phyloP scores from a whole-genome alignment of 306 rosid genomes.

The Malus sieversii region DNA sequence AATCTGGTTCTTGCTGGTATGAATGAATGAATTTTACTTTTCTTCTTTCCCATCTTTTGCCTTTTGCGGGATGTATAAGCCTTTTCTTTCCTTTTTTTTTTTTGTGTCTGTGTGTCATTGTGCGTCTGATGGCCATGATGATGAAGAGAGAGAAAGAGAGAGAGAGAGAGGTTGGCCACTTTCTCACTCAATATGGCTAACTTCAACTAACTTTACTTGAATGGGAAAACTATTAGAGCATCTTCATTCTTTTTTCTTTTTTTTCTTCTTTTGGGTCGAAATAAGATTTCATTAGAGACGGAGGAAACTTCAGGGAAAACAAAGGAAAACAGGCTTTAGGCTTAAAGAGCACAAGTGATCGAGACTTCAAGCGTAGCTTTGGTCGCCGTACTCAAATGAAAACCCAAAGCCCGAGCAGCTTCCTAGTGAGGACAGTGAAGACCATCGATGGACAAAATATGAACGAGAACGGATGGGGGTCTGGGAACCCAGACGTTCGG shows the following conservation, averaged over 20 bases:
- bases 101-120: not conserved
- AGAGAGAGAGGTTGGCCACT: constrained; percentile 50
- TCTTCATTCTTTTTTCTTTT: too few species aligned
- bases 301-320: too few species aligned
- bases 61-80: constrained; percentile 52
- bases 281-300: not conserved
- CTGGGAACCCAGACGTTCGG: too few species aligned
- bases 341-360: too few species aligned
- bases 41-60: constrained; percentile 48
- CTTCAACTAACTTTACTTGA: constrained; percentile 89
- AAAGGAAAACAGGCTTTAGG: too few species aligned
- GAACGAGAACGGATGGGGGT: too few species aligned
- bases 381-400: too few species aligned
- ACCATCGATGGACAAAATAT: too few species aligned
- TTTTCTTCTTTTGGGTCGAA: too few species aligned
- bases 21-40: constrained; percentile 28
- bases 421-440: too few species aligned
- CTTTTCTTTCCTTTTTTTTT: constrained; percentile 26
- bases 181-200: constrained; percentile 81
- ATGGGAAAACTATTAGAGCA: constrained; percentile 59
- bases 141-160: constrained; percentile 25
- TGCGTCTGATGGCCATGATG: not conserved
- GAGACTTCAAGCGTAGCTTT: too few species aligned
- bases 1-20: constrained; percentile 44
- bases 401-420: too few species aligned